Conservation (phyloP, 2,329 filamentous ascomycete species). For the Neoscytalidium dimidiatum region DNA sequence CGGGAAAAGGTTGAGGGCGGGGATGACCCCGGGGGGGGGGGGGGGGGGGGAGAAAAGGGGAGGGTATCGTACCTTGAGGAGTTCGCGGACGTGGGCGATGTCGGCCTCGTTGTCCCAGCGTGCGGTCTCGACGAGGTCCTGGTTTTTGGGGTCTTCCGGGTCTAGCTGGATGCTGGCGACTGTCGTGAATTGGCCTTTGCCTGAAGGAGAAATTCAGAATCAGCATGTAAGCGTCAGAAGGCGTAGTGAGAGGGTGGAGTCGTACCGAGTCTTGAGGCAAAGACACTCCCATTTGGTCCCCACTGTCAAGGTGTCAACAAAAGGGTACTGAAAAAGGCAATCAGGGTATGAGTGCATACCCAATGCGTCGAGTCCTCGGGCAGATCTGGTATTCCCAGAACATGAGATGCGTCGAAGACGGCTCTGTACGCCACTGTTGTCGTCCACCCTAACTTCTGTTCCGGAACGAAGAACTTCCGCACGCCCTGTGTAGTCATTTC, state of each 20-base stretch:
- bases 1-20: too few relatives aligned
- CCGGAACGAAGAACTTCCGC: conserved; percentile 8
- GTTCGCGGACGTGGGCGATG: conserved; percentile 30
- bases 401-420: conserved; percentile 37
- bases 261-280: conserved; percentile 32
- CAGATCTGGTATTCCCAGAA: conserved; percentile 32
- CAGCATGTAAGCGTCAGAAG: not conserved
- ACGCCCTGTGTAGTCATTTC: conserved; percentile 10
- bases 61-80: conserved; percentile 26
- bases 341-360: not conserved
- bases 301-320: conserved; percentile 22
- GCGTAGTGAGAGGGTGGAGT: not conserved
- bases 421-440: conserved; percentile 41
- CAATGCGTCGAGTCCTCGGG: conserved; percentile 40
- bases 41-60: too few relatives aligned
- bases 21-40: not conserved
- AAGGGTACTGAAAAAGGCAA: too few relatives aligned
- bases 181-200: conserved; percentile 24
- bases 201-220: conserved; percentile 23
- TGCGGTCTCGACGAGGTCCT: conserved; percentile 25
- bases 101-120: conserved; percentile 32
- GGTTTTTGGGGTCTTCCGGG: conserved; percentile 28
- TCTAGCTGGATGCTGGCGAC: conserved; percentile 32
- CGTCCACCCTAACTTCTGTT: conserved; percentile 30
- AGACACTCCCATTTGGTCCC: conserved; percentile 36